A percentile compares a stretch with the other conserved stretches of the same genome.
phyloP scores from a whole-genome alignment of 2,329 filamentous ascomycete species.

The Ophiocordyceps polyrhachis-furcata region DNA sequence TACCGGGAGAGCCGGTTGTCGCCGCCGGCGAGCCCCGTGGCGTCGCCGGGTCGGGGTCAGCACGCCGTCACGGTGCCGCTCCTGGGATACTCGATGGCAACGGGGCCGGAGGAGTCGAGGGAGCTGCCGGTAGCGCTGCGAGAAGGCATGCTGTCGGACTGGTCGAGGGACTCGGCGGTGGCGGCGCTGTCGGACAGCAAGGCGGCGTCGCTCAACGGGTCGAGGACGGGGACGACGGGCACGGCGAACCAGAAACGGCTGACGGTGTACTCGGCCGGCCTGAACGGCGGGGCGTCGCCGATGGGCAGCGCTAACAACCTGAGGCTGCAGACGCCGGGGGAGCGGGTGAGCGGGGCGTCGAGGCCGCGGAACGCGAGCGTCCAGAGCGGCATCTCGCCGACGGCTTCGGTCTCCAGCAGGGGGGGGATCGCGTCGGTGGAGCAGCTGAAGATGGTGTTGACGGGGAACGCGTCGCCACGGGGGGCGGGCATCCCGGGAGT shows the following conservation, averaged over 20 bases:
- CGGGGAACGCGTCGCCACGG: constrained; percentile 26
- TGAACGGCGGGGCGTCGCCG: constrained; percentile 25
- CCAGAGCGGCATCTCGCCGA: constrained; percentile 29
- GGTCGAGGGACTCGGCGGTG: constrained; percentile 60
- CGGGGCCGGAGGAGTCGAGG: constrained; percentile 18
- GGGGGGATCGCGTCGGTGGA: constrained; percentile 41
- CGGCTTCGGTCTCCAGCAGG: constrained; percentile 22
- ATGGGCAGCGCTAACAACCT: constrained; percentile 31
- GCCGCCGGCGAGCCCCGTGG: constrained; percentile 49
- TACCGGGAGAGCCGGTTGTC: constrained; percentile 47
- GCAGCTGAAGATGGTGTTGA: constrained; percentile 42
- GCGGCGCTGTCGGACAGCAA: constrained; percentile 49
- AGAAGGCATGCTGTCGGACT: constrained; percentile 61
- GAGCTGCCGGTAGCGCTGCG: constrained; percentile 47
- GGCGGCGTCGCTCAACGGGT: constrained; percentile 58
- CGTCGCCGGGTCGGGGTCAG: constrained; percentile 43
- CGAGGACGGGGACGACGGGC: constrained; percentile 42
- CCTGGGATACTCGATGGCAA: constrained; percentile 25
- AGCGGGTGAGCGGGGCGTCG: constrained; percentile 15
- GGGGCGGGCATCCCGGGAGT: constrained; percentile 15
- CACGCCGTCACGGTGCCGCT: constrained; percentile 44
- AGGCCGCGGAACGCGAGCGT: constrained; percentile 35
- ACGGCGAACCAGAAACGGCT: constrained; percentile 29
- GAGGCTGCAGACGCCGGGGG: constrained; percentile 25
- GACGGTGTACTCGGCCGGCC: constrained; percentile 28